Base-by-base conservation (phyloP, 2,329 filamentous ascomycete species). In the Fusarium beomiforme region DNA sequence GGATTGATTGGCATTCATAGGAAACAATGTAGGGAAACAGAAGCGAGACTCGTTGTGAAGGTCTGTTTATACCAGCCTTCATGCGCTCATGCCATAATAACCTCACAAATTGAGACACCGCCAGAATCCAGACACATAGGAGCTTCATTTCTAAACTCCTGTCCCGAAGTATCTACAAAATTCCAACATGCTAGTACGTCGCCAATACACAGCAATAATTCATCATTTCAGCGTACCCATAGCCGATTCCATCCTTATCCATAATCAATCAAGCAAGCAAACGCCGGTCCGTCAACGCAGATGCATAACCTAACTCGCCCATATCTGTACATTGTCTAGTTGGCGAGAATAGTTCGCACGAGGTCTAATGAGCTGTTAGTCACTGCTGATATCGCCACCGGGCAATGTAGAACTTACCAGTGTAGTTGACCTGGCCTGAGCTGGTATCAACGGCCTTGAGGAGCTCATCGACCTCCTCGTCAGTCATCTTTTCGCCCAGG, bases 401-500 rank as follows among this genome's bases (percentile, higher is more conserved):
- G 50, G 11, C 29, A 37, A 31, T 54, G 14, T 33, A 17, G 23
- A 37, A 47, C 73, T 41, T 86, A 96, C 94, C 94, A 74, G 92
- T 95, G 83, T 99, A 99, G 86, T 98, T 97, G 83, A 99, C 93
- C 88, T 98, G 95, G 76, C 95, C 95, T 60, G 92, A 95, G 84
- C 92, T 96, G 68, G 95, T 97, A 81, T 99, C 96, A 73, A 98
- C 95, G 1, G 95, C 94, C 91, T 98, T 99, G 82, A 99, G 91
- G 80, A 99, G 88, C 88, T 99, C 96, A 82, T 98, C 95, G 51
- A 99, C 96, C 87, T 99, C 96, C 72, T 98, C 96, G 78, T 99
- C 95, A 69, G 92, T 93, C 94, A 99, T 98, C 88, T 98, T 98
- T 91, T 99, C 96, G 78, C 96, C 96, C 77, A 99, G 85, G 81